Conservation (phyloP, 2,329 filamentous ascomycete genomes). For the Monosporascus ibericus region DNA sequence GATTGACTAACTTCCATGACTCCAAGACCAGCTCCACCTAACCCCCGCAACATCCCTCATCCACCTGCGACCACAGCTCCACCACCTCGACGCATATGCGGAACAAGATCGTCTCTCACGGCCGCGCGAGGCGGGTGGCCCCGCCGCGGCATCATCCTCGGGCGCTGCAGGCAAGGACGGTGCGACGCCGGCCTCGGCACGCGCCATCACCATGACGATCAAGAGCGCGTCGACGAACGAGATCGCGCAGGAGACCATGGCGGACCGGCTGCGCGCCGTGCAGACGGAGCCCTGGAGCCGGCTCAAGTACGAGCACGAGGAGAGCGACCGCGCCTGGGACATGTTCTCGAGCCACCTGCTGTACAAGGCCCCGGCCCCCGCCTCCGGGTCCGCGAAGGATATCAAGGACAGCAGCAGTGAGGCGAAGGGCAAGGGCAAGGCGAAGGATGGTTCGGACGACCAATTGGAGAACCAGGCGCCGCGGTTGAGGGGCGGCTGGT, state of each 20-base stretch:
- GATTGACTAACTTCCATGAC: constrained; percentile 4
- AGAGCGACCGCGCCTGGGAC: constrained; percentile 68
- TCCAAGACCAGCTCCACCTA: constrained; percentile 73
- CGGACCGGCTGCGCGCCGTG: constrained; percentile 67
- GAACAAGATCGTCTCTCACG: constrained; percentile 59
- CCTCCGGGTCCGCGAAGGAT: neutral
- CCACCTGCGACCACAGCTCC: constrained; percentile 84
- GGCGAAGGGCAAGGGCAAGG: constrained; percentile 16
- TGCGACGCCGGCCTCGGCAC: constrained; percentile 36
- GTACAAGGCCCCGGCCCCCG: constrained; percentile 25
- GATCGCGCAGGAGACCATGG: constrained; percentile 72
- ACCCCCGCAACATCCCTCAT: constrained; percentile 78
- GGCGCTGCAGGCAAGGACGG: constrained; percentile 25
- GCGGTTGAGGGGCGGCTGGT: constrained; percentile 20
- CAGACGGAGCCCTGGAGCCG: constrained; percentile 78
- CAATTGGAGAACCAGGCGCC: constrained; percentile 11
- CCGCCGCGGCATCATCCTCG: constrained; percentile 13
- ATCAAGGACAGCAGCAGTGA: constrained; percentile 1
- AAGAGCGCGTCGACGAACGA: constrained; percentile 65
- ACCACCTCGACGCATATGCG: constrained; percentile 80
- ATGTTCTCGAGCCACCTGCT: constrained; percentile 71
- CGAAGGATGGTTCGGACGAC: constrained; percentile 15
- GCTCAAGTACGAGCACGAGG: constrained; percentile 76
- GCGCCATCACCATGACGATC: constrained; percentile 80
- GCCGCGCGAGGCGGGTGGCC: constrained; percentile 29